Evolutionary conservation across 495 filamentous ascomycete species (phyloP), one percentile per base, ranked within the genome.

Genomic region (Paragyromitra xinjiangensis): DNA sequence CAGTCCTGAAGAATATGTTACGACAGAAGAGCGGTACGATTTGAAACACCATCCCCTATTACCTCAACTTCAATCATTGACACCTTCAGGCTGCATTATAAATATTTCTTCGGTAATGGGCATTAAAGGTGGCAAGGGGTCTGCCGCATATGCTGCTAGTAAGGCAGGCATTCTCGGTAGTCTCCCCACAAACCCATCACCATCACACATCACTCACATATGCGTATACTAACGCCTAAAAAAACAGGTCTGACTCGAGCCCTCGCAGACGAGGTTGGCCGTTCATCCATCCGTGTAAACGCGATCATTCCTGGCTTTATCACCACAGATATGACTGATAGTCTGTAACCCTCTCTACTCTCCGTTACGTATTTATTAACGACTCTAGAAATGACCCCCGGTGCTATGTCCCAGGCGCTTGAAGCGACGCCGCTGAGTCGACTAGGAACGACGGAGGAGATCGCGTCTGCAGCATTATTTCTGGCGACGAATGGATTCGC

Each of bases 261-360:
- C 16, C 80, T 95, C 4, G 88, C 91, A 12, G 86, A 85, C 24
- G 93, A 95, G 77, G 83, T 89, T 2, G 90, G 87, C 1, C 80
- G 80, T 22, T 83, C 84, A 39, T 85, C 87, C 9, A 86, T 95
- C 62, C 85, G 93, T 19, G 91, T 92, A 39, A 97, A 96, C 84
- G 91, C 89, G 4, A 90, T 97, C 70, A 82, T 93, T n/a, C 93
- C 93, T 1, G 93, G 93, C 14, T 96, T 94, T 84, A 91, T 95
- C 71, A 85, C 90, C 29, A 94, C 93, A 6, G 86, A 88, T 5
- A 94, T 96, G 93, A 92, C 91, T 62, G 82, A 87, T 73, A 86
- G 92, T 81, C 59, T 77, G 55, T 53, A 65, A 71, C 75, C 42
- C 48, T 50, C 11, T 50, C 16, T 12, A 39, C 34, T 3, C 29